Evolutionary conservation across 176 grass and related monocot species (phyloP), one percentile per base, ranked within the genome.

Genomic region (Musa troglodytarum): DNA sequence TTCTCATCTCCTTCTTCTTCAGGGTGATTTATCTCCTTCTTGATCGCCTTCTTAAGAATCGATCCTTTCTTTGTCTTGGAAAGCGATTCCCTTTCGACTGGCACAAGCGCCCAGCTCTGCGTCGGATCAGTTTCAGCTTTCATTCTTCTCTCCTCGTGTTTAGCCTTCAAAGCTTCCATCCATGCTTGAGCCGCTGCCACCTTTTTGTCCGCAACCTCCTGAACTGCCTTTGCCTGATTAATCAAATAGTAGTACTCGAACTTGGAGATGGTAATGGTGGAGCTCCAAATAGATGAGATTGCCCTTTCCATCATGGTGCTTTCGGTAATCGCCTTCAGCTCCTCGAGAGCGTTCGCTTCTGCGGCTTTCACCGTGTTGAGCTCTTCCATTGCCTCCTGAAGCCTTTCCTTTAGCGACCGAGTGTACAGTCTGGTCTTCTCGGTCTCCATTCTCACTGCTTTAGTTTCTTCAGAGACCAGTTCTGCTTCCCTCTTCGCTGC

Each of bases 231-330:
- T 17, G 34, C 74, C 21, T 76, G 74, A 34, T 76, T 76, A 34
- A 9, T 76, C 74, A 76, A 63, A 11, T 76, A 76, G 28, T 64
- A 24, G 34, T 76, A 64, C 57, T 76, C 74, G 34, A 76, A 65
- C 26, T 50, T 51, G 28, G 74, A 64, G 17, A 76, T 61, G 1
- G 57, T 76, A 23, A 76, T 76, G n/a, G 55, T 76, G n/a, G 56
- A 49, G 26, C 56, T 50, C 43, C 24, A 76, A 12, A 76, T 56
- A 61, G 29, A 15, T 1, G 74, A 21, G 29, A 63, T 76, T 22
- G 74, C 74, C 58, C 74, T 76, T 16, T 76, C 74, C 19, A 19
- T 76, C 74, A 76, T 76, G 56, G 57, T 76, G 34, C 28, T 76
- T 11, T 76, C 74, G 5, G 74, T 63, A 1, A 76, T 17, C 34